A percentile compares a stretch with the other conserved stretches of the same genome.
phyloP scores from a whole-genome alignment of 78 protist genomes.

The Creolimax fragrantissima region DNA sequence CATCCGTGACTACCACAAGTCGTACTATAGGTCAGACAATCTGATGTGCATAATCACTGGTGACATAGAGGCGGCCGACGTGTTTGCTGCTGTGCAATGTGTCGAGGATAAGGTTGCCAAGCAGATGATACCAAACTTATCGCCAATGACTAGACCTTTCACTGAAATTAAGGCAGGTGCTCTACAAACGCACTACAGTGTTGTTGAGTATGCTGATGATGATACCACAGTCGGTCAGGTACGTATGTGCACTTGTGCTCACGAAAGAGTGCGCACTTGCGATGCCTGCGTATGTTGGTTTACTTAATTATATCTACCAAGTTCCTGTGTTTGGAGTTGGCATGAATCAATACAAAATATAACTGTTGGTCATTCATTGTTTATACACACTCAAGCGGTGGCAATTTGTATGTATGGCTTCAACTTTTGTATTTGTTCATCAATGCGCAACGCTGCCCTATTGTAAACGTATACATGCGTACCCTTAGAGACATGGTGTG shows the following conservation, averaged over 20 bases:
- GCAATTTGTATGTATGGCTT: too few species aligned
- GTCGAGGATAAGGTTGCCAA: not conserved
- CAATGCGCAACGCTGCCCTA: too few species aligned
- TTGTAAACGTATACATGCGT: too few species aligned
- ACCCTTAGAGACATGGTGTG: too few species aligned
- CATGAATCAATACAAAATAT: too few species aligned
- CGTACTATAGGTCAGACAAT: slow-evolving; percentile 51
- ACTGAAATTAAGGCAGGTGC: not conserved
- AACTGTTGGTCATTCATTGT: too few species aligned
- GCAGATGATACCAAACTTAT: not conserved
- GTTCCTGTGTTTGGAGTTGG: too few species aligned
- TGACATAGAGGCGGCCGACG: not conserved
- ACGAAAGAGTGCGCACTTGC: not conserved
- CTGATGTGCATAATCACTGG: slow-evolving; percentile 42
- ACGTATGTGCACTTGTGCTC: not conserved
- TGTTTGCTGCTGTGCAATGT: not conserved
- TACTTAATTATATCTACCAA: too few species aligned
- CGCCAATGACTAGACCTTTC: not conserved
- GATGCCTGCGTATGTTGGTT: too few species aligned
- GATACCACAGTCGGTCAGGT: slow-evolving; percentile 8
- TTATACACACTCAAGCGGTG: too few species aligned
- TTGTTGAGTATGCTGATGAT: not conserved
- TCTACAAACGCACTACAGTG: not conserved
- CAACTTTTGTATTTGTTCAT: too few species aligned
- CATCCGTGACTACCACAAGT: slow-evolving; percentile 37